These are phyloP conservation scores for Paramyrothecium roridum DNA, from an alignment of 2,329 filamentous ascomycete species.

Conservation along the genomic window DNA sequence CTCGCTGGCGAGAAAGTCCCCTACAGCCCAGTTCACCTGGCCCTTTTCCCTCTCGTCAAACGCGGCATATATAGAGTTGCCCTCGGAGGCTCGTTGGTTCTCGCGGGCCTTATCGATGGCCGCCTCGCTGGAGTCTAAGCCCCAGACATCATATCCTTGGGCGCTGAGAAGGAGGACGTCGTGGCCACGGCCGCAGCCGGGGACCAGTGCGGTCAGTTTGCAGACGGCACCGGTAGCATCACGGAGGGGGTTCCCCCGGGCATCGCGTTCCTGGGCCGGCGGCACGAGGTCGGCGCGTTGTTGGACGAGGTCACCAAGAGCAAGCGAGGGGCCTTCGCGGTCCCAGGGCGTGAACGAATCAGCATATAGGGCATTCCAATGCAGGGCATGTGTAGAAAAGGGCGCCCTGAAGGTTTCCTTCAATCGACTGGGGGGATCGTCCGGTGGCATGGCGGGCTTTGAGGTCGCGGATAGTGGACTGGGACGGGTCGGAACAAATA, in stretches of 20 bases:
- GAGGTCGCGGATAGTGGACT: constrained; percentile 8
- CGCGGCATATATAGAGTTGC: constrained; percentile 39
- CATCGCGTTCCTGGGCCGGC: constrained; percentile 26
- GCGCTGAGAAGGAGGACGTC: constrained; percentile 74
- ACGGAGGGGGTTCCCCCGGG: constrained; percentile 22
- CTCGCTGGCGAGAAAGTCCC: constrained; percentile 64
- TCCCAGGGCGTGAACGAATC: constrained; percentile 52
- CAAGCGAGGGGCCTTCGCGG: constrained; percentile 48
- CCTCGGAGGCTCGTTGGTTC: constrained; percentile 35
- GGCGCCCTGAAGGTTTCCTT: constrained; percentile 30
- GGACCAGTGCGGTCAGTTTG: constrained; percentile 59
- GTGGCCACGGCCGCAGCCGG: constrained; percentile 79
- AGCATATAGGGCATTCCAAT: constrained; percentile 48
- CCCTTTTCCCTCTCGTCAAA: constrained; percentile 42
- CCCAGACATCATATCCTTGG: constrained; percentile 74
- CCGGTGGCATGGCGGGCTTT: constrained; percentile 15
- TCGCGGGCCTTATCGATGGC: constrained; percentile 43
- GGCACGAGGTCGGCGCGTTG: constrained; percentile 43
- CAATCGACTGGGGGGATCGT: constrained; percentile 10
- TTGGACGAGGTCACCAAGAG: constrained; percentile 49
- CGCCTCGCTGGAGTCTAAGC: constrained; percentile 62
- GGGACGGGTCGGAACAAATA: background rate
- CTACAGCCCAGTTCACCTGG: constrained; percentile 50
- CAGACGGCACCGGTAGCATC: constrained; percentile 16
- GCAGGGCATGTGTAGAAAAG: constrained; percentile 28